phyloP scores from a whole-genome alignment of 257 asterid species.

The Solanum chilense region DNA sequence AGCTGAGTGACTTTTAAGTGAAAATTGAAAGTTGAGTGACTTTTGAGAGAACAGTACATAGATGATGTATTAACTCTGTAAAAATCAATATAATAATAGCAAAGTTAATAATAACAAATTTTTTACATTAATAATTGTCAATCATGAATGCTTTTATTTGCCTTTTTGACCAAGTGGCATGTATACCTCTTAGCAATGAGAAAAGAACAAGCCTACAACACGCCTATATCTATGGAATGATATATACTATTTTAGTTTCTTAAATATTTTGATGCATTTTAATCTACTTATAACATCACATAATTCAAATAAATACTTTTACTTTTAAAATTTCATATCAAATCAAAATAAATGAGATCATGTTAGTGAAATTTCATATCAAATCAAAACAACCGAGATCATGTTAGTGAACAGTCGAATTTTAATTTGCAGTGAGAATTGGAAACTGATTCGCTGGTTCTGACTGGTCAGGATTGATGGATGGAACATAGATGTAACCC shows the following conservation, averaged over 20 bases:
- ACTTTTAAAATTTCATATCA: not conserved
- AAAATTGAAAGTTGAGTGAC: no score
- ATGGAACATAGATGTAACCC: not conserved
- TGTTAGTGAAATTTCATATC: not conserved
- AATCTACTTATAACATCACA: no score
- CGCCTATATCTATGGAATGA: not conserved
- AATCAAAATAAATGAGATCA: not conserved
- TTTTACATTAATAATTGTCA: not conserved
- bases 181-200: not conserved
- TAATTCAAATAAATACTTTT: accelerated
- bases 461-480: constrained; percentile 1
- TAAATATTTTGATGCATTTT: accelerated
- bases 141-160: not conserved
- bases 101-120: not conserved
- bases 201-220: not conserved
- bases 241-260: not conserved
- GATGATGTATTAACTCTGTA: no score
- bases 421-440: not conserved
- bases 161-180: not conserved
- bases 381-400: not conserved
- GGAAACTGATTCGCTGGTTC: not conserved
- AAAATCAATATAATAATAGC: no score
- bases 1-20: no score
- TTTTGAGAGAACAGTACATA: no score
- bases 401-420: not conserved